A percentile compares a stretch with the other conserved stretches of the same genome.
Evolutionary conservation across 1,139 yeast genomes (phyloP).

Genomic region (Blastobotrys elegans): DNA sequence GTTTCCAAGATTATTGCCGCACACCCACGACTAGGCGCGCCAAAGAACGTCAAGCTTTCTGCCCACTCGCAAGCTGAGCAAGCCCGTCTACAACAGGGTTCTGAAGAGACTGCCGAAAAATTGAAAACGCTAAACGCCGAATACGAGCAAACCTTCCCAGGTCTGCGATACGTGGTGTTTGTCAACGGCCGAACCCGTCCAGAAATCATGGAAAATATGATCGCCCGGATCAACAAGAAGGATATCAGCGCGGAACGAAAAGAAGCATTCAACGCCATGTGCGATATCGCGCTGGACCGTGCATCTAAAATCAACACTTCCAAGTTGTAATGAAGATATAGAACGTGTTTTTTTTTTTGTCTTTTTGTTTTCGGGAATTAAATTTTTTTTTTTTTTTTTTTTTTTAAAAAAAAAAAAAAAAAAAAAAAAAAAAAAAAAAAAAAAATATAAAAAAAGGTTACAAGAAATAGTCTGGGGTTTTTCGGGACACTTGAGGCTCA

Average conservation of each 20-base stretch:
- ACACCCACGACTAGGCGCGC: slow-evolving; percentile 81
- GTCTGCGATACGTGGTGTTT: slow-evolving; percentile 82
- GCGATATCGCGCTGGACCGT: slow-evolving; percentile 82
- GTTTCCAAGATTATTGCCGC: slow-evolving; percentile 51
- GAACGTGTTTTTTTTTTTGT: not conserved
- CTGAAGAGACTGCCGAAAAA: slow-evolving; percentile 44
- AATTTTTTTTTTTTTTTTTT: slow-evolving; percentile 1
- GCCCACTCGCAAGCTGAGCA: slow-evolving; percentile 70
- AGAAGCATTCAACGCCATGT: slow-evolving; percentile 79
- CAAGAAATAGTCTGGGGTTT: slow-evolving; percentile 97
- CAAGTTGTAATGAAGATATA: slow-evolving; percentile 1
- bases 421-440: not conserved
- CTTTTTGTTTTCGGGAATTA: not conserved
- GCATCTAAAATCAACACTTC: slow-evolving; percentile 33
- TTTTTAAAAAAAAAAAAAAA: not conserved
- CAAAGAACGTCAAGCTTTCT: slow-evolving; percentile 46
- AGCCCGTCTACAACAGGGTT: slow-evolving; percentile 47
- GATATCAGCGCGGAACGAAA: slow-evolving; percentile 51
- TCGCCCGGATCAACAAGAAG: slow-evolving; percentile 49
- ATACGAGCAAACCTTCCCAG: slow-evolving; percentile 73
- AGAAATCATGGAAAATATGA: slow-evolving; percentile 64
- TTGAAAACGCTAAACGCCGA: slow-evolving; percentile 50
- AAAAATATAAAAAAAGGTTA: no score
- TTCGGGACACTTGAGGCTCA: slow-evolving; percentile 92
- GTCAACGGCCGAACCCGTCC: slow-evolving; percentile 75